Evolutionary conservation across 768 basidiomycete species (phyloP).

Genomic region (Macrolepiota dolichaula): DNA sequence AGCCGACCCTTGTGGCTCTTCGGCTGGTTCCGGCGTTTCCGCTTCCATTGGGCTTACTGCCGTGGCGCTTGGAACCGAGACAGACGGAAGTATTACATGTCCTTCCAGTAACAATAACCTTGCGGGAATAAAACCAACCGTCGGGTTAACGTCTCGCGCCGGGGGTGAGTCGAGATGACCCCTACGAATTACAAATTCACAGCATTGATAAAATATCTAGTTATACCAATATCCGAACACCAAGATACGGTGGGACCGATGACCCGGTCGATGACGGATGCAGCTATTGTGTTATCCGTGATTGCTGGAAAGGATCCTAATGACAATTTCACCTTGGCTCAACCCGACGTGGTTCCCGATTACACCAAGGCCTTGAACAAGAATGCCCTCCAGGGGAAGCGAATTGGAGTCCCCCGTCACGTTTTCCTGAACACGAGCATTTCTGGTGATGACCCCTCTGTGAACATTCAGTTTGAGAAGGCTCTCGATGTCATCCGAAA

Average conservation of each 20-base stretch:
- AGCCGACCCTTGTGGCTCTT: constrained; percentile 55
- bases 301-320: constrained; percentile 55
- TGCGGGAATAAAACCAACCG: constrained; percentile 58
- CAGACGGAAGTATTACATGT: constrained; percentile 53
- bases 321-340: constrained; percentile 51
- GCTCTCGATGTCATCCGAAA: too few relatives aligned
- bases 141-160: constrained; percentile 56
- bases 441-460: constrained; percentile 29
- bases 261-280: constrained; percentile 49
- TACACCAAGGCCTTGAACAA: constrained; percentile 49
- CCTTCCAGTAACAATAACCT: constrained; percentile 51
- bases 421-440: constrained; percentile 32
- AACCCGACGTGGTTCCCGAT: constrained; percentile 51
- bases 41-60: constrained; percentile 48
- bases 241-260: constrained; percentile 63
- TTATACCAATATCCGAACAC: constrained; percentile 53
- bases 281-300: constrained; percentile 50
- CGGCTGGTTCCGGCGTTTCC: constrained; percentile 55
- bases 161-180: constrained; percentile 35
- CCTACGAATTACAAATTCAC: not conserved
- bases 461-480: constrained; percentile 37
- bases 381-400: constrained; percentile 44
- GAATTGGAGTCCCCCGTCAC: constrained; percentile 51
- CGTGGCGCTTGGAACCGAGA: constrained; percentile 47
- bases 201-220: constrained; percentile 23